phyloP scores from a whole-genome alignment of 2,329 filamentous ascomycete genomes.

The Ramularia endophylla region DNA sequence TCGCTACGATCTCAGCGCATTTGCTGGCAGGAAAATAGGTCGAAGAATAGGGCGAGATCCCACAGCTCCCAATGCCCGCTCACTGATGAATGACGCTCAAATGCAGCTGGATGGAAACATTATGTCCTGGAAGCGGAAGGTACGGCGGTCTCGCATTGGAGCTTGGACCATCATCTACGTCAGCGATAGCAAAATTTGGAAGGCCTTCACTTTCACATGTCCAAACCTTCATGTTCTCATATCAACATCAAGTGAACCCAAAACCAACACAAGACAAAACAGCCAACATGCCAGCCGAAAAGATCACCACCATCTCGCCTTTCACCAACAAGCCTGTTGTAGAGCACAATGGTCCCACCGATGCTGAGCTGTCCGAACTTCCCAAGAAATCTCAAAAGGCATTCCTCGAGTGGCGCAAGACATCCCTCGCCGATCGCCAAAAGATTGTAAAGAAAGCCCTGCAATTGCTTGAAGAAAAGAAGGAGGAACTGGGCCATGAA shows the following conservation, averaged over 20 bases:
- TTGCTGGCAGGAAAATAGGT: not conserved
- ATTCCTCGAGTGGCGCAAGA: constrained; percentile 71
- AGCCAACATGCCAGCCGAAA: constrained; percentile 48
- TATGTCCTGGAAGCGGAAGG: too few species aligned
- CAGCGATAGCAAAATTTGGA: too few species aligned
- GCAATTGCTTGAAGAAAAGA: constrained; percentile 59
- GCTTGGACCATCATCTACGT: too few species aligned
- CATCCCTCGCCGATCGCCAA: constrained; percentile 68
- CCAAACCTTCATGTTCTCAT: not conserved
- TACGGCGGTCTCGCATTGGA: too few species aligned
- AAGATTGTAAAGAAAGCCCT: constrained; percentile 76
- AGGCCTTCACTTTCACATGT: too few species aligned
- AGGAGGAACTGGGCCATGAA: constrained; percentile 77
- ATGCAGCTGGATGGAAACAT: too few species aligned
- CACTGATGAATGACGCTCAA: too few species aligned
- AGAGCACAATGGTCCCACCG: constrained; percentile 67
- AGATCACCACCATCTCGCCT: constrained; percentile 76
- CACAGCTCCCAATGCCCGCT: too few species aligned
- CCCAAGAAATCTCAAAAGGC: constrained; percentile 66
- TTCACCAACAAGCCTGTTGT: constrained; percentile 80
- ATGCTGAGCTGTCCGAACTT: constrained; percentile 64
- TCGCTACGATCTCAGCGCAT: not conserved
- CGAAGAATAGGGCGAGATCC: not conserved
- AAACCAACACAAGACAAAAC: not conserved
- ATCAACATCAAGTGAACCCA: not conserved